A percentile compares a stretch with the other conserved stretches of the same genome.
These are phyloP conservation scores for Xylaria cubensis DNA, from an alignment of 495 filamentous ascomycete species.

Conservation along the genomic window DNA sequence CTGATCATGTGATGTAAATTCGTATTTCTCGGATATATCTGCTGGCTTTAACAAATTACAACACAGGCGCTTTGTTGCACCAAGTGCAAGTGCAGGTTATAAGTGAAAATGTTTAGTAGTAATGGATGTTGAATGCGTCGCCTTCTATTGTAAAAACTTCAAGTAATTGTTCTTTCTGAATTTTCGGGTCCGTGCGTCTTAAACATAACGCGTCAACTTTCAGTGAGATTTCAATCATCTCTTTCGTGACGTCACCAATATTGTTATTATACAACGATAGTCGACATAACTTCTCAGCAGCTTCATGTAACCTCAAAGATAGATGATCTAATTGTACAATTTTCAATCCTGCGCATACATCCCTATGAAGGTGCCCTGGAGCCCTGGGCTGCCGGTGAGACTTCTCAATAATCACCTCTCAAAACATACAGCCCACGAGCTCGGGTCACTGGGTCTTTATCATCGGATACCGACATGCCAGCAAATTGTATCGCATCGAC, in stretches of 20 bases:
- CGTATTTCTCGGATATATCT: neutral
- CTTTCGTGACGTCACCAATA: slow-evolving; percentile 9
- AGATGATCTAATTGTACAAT: neutral
- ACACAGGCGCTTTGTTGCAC: neutral
- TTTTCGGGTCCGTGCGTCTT: neutral
- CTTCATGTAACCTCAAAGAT: neutral
- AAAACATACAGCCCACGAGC: neutral
- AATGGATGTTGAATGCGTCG: neutral
- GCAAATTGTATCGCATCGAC: neutral
- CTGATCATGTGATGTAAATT: neutral
- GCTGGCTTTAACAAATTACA: neutral
- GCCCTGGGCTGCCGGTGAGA: slow-evolving; percentile 2
- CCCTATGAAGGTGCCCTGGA: slow-evolving; percentile 4
- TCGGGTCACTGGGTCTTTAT: neutral
- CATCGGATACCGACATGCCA: neutral
- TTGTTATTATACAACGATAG: neutral
- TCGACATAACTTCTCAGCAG: neutral
- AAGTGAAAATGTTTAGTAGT: neutral
- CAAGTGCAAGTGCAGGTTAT: neutral
- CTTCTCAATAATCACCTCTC: neutral
- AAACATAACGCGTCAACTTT: neutral
- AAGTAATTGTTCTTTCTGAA: neutral
- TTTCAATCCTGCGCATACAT: neutral
- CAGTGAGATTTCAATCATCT: neutral
- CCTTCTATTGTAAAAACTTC: neutral